Evolutionary conservation across 2,329 filamentous ascomycete species (phyloP), one percentile per base, ranked within the genome.

Genomic region (Verticillium zaregamsianum): DNA sequence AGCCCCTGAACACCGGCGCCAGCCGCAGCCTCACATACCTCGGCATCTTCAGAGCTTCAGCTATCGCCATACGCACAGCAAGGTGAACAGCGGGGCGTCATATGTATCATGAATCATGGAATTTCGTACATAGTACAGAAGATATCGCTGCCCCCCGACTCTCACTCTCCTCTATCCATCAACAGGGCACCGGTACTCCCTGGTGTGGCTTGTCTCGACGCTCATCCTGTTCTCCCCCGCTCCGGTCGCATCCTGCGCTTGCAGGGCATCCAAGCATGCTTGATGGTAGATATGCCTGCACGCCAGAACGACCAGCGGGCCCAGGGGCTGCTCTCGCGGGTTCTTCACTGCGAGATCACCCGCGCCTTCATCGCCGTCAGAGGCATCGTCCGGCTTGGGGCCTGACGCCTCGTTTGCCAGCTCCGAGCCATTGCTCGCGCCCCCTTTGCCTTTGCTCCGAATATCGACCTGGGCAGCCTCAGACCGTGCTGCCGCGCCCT

Each of bases 251-350:
- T 80, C 82, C 61, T 80, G 79, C 37, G 80, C 81, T 67, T 86
- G 85, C 66, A 89, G 73, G 63, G 85, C 82, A 70, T 94, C 90
- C 45, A 91, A 77, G 70, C 89, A 93, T 31, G 77, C 79, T 71
- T 87, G 82, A 75, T 91, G 89, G 68, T 89, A 90, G 20, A 90
- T 85, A 72, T 91, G 89, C 61, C 88, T 81, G 71, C 89, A 91
- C 25, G 88, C 88, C 68, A 91, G 76, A 57, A 91, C 83, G 11
- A 91, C 86, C 59, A 91, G 72, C 54, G 86, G 82, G 9, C 87
- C 89, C 20, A 89, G 79, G n/a, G 82, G 76, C 57, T 82, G 83
- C 64, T 83, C 74, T 32, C 32, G 55, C 17, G 58, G 52, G 64
- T 70, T 73, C 54, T 65, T 64, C 15, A 61, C 62, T 15, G 59